Evolutionary conservation across 495 filamentous ascomycete genomes (phyloP), one percentile per base, ranked within the genome.

Genomic region (Bombardia bombarda): DNA sequence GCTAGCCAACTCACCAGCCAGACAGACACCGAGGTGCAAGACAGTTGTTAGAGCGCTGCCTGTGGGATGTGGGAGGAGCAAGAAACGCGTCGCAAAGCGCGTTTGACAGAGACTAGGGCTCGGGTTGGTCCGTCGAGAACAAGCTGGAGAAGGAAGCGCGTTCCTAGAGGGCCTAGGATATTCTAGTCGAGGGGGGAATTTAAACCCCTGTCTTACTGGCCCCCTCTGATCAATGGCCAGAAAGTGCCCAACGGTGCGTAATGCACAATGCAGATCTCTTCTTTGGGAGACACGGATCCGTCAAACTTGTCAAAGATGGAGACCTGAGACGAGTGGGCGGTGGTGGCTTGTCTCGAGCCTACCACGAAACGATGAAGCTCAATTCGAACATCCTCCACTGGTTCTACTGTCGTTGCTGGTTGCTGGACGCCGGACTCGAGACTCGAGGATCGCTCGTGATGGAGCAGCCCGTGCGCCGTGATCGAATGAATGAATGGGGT

Each of bases 41-140:
- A 8, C 26, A 26, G 32, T 39, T 43, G 48, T 26, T 45, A 40
- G 49, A 42, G 33, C 26, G 39, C 26, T 28, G 26, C 9, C 26
- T 8, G 26, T 13, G 26, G 9, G 26, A 10, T 28, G 9, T 50
- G 40, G 47, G 38, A 40, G 22, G 34, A 20, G 20, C 18, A 9
- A 14, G 41, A 25, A 35, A 49, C 52, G 52, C 48, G 52, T 51
- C 45, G 43, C 43, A 38, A 38, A 45, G 33, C 49, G 49, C 43
- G 51, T n/a, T n/a, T n/a, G n/a, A n/a, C n/a, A 46, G 43, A 33
- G 35, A 35, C 38, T 45, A 36, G 32, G 35, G 30, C 35, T 36
- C 45, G 35, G 49, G 49, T 44, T 46, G 43, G 43, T 42, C 40
- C 39, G 28, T 42, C 33, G 20, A 39, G 34, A 23, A 21, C 34